Evolutionary conservation across 208 protist species (phyloP).

Genomic region (Leishmania amazonensis): DNA sequence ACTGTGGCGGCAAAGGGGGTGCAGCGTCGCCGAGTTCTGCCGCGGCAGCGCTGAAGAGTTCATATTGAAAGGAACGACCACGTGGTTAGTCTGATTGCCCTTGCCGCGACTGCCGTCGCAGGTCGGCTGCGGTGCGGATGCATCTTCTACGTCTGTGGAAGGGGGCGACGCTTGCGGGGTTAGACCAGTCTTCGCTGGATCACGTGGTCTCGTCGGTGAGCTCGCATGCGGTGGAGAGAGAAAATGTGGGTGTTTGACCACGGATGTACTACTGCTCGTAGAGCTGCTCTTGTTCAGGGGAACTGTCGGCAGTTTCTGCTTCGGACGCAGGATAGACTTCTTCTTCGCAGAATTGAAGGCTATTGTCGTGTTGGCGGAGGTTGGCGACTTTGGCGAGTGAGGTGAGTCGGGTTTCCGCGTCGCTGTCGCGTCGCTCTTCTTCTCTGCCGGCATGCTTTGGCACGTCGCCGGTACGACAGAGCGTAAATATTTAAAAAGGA

Average conservation of each 20-base stretch:
- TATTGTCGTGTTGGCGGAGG: background rate
- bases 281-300: slow-evolving; percentile 26
- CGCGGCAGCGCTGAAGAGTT: slow-evolving; percentile 5
- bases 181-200: background rate
- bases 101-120: background rate
- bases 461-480: background rate
- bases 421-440: slow-evolving; percentile 10
- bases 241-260: slow-evolving; percentile 17
- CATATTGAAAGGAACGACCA: slow-evolving; percentile 7
- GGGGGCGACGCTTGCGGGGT: background rate
- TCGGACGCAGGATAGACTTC: slow-evolving; percentile 23
- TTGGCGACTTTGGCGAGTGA: background rate
- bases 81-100: background rate
- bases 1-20: slow-evolving; percentile 25
- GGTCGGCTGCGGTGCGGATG: background rate
- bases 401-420: slow-evolving; percentile 13
- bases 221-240: slow-evolving; percentile 8
- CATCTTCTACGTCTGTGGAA: background rate
- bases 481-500: background rate
- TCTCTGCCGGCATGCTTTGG: slow-evolving; percentile 8
- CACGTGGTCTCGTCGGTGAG: background rate
- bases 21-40: slow-evolving; percentile 18
- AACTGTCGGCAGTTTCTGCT: slow-evolving; percentile 33
- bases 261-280: slow-evolving; percentile 12
- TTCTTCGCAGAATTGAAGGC: slow-evolving; percentile 7